Base-by-base conservation (phyloP, 1,284 basidiomycete species). In the Baeospora myosura region DNA sequence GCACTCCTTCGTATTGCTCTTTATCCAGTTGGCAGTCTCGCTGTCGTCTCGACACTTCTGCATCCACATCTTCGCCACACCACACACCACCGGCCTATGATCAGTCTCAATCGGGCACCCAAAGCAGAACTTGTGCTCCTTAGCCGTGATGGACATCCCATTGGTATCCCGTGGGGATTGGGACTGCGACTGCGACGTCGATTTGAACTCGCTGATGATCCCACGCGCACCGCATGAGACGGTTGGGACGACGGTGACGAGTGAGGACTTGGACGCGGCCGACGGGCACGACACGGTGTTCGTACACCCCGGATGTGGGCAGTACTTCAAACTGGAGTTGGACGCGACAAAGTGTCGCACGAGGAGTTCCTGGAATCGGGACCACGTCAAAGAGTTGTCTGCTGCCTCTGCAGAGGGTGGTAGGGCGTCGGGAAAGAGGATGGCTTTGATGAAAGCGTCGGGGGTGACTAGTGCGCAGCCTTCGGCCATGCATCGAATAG, bases 1-100 rank as follows among this genome's bases (percentile, higher is more conserved):
- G 60, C 95, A 98, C 63, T 98, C 95, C 69, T 98, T 98, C 38
- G 95, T 98, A 61, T 98, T 97, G 52, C 93, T 97, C 73, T 89
- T 91, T 68, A 98, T 94, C 95, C 95, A 98, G 61, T 98, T 98
- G 29, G 93, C 91, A 14, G 95, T 98, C 70, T 98, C 96, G 51
- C 88, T 92, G 59, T 98, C 95, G 60, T 98, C 95, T 43, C 82
- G 81, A 63, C 95, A 98, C 64, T 98, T 98, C 75, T 89, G 91
- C 56, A 96, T 66, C 96, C 96, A 98, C 65, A 92, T 75, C 68
- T 77, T 86, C 52, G 93, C 90, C 20, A 96, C 82, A 7, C 69
- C 72, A 64, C 95, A 98, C 37, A 96, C 76, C 33, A 95, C 81
- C 0, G 95, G 95, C 22, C 92, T 77, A 60, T 98, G 95, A 55